Evolutionary conservation across 495 filamentous ascomycete genomes (phyloP), one percentile per base, ranked within the genome.

Genomic region (Diplogelasinospora grovesii): DNA sequence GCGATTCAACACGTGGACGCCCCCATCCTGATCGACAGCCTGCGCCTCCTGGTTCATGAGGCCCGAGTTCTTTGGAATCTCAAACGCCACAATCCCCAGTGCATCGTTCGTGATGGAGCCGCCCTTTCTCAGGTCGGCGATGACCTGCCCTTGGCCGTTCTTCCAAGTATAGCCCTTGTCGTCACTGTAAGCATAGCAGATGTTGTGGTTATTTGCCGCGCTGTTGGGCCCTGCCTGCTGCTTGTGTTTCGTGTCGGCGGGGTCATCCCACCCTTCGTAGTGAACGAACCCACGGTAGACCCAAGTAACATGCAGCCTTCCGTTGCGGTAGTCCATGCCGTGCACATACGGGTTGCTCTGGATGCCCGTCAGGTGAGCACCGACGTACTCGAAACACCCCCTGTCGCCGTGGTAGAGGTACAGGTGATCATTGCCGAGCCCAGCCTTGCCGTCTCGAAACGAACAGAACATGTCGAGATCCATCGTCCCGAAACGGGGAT

Each of bases 11-110:
- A 74, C 69, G 24, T 72, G 70, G 30, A 73, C 63, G 5, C 66
- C 57, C 0, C 70, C 70, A 0, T 54, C 59, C 5, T 24, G 13
- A 20, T 71, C 69, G 15, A 68, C 66, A 1, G 63, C 56, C 41
- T 74, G 67, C 14, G 63, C 63, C 50, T 74, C 70, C 49, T 74
- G 70, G 27, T 72, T 73, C 33, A 60, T 51, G 19, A 74, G 51
- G 0, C 70, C 68, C 8, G 45, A 58, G 0, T 51, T 52, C 45
- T 65, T 69, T 6, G 61, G 57, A 18, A 72, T 64, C 3, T 43
- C 42, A 23, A 66, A 67, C 2, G 63, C 70, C 2, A 57, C 39
- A 27, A 69, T 64, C 0, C 68, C 70, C 5, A 37, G 29, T 5
- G 54, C 36, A 5, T 54, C 47, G 0, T 65, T 68, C 2, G 41